phyloP scores from a whole-genome alignment of 768 basidiomycete species.

The Naganishia randhawae region DNA sequence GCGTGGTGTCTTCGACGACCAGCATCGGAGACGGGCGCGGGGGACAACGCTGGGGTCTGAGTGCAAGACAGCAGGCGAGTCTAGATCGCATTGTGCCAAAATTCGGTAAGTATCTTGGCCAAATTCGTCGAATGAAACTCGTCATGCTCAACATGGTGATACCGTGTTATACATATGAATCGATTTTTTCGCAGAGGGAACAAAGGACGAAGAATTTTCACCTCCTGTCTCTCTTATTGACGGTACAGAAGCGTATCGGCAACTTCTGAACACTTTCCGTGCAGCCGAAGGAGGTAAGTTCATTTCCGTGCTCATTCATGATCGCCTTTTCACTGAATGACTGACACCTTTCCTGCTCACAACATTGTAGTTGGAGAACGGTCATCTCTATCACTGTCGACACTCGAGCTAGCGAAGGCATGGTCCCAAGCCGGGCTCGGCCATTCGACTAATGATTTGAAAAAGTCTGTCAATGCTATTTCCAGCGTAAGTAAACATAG shows the following conservation, averaged over 20 bases:
- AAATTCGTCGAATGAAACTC: neutral
- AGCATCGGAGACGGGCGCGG: neutral
- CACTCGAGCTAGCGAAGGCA: constrained; percentile 5
- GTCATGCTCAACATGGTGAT: neutral
- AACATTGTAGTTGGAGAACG: neutral
- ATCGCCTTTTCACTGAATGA: neutral
- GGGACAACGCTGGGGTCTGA: constrained; percentile 2
- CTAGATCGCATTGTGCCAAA: neutral
- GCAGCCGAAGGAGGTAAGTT: constrained; percentile 7
- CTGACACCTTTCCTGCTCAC: no score
- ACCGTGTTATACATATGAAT: neutral
- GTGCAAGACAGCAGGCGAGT: constrained; percentile 9
- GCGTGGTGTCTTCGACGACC: neutral
- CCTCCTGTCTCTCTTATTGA: neutral
- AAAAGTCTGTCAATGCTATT: neutral
- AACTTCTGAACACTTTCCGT: constrained; percentile 6
- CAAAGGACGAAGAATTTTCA: neutral
- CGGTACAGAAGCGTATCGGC: constrained; percentile 7
- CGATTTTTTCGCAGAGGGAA: neutral
- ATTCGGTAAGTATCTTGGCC: neutral
- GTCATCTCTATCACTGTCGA: neutral
- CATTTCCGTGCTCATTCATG: neutral
- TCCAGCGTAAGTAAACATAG: neutral
- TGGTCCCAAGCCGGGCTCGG: constrained; percentile 4
- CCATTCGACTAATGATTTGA: neutral